These are phyloP conservation scores for Dactylis glomerata DNA, from an alignment of 176 grass and related monocot species.

Conservation along the genomic window DNA sequence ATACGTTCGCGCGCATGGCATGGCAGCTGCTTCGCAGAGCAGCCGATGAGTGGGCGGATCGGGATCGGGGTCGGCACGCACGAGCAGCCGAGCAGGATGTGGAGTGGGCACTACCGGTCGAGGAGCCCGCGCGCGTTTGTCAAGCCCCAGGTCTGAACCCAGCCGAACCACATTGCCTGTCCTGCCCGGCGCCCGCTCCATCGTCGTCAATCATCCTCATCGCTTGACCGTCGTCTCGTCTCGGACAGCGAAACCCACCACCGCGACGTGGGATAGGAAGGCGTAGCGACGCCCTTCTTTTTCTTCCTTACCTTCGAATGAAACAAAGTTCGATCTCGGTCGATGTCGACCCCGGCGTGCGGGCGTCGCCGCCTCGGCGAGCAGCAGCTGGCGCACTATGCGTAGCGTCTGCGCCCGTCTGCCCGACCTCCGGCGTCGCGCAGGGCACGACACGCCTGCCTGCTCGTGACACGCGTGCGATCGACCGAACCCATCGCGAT, in stretches of 20 bases:
- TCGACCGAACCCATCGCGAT: background rate
- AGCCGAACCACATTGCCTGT: background rate
- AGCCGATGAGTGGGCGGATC: background rate
- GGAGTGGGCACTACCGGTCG: background rate
- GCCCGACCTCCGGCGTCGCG: background rate
- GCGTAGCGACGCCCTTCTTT: too few species aligned
- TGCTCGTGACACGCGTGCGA: background rate
- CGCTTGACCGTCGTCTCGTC: too few species aligned
- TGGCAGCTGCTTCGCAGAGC: background rate
- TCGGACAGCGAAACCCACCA: constrained; percentile 8
- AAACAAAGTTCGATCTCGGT: background rate
- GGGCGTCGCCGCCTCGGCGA: too few species aligned
- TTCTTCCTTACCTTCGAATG: background rate
- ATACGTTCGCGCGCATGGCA: background rate
- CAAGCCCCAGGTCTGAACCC: background rate
- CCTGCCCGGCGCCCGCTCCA: background rate
- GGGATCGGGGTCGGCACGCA: background rate
- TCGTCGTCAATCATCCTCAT: background rate
- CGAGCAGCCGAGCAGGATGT: background rate
- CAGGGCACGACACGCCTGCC: background rate
- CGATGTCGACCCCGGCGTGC: background rate
- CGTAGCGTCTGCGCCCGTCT: background rate
- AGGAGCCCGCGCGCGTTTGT: background rate
- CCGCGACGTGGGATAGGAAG: background rate
- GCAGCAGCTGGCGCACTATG: too few species aligned